Evolutionary conservation across 768 basidiomycete species (phyloP).

Genomic region (Termitomyces eurrhizus): DNA sequence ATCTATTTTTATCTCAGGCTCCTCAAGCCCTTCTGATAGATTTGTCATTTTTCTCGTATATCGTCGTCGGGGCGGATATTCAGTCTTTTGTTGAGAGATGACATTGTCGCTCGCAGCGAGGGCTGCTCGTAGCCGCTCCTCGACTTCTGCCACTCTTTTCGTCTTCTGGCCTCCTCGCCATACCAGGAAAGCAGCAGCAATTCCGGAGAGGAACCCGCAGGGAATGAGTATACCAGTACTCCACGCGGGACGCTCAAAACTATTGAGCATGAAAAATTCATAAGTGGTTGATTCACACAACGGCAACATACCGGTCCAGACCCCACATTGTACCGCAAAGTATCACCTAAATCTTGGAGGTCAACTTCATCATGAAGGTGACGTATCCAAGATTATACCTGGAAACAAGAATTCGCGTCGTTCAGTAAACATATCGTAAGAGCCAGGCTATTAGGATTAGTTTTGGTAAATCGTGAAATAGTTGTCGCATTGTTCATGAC

Average conservation of each 20-base stretch:
- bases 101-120: conserved; percentile 20
- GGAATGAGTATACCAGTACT: conserved; percentile 69
- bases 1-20: conserved; percentile 27
- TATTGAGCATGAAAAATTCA: conserved; percentile 17
- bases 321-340: conserved; percentile 83
- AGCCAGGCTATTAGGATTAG: conserved; percentile 44
- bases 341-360: conserved; percentile 36
- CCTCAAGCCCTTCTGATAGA: conserved; percentile 11
- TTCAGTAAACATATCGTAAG: conserved; percentile 69
- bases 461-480: conserved; percentile 1
- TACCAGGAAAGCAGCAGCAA: conserved; percentile 67
- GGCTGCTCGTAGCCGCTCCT: conserved; percentile 51
- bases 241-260: conserved; percentile 67
- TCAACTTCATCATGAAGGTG: background rate
- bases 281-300: background rate
- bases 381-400: conserved; percentile 34
- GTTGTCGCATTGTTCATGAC: conserved; percentile 10
- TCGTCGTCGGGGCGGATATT: background rate
- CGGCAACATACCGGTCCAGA: conserved; percentile 48
- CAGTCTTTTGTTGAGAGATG: background rate
- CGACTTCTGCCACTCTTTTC: conserved; percentile 62
- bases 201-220: conserved; percentile 71
- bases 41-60: conserved; percentile 3
- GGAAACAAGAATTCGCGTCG: conserved; percentile 80
- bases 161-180: conserved; percentile 70